Percentiles rank a stretch among this genome's conserved stretches.
Conservation (phyloP, 148 eudicot genomes). For the Camellia sinensis region DNA sequence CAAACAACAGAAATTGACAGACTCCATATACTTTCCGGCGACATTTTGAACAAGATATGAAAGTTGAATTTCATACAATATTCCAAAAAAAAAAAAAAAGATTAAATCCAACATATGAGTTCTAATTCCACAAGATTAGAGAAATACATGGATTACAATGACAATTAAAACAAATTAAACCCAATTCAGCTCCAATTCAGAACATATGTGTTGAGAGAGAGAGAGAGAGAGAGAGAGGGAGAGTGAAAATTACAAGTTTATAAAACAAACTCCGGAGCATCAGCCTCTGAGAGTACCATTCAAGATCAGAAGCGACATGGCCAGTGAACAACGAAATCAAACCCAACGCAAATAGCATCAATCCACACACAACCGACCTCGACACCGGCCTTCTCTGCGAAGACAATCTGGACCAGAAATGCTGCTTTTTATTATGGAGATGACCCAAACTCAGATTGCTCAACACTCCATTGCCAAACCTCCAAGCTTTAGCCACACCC, state of each 20-base stretch:
- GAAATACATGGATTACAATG: background rate
- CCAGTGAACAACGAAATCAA: slow-evolving; percentile 80
- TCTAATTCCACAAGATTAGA: background rate
- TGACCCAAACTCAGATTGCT: slow-evolving; percentile 18
- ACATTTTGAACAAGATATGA: background rate
- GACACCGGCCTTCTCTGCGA: slow-evolving; percentile 38
- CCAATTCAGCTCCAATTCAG: background rate
- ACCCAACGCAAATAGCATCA: slow-evolving; percentile 72
- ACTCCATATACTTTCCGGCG: background rate
- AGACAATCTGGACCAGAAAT: slow-evolving; percentile 32
- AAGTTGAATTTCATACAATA: background rate
- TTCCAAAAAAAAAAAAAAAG: background rate
- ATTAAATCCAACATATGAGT: background rate
- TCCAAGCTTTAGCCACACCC: slow-evolving; percentile 41
- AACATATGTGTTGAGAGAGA: background rate
- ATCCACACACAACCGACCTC: slow-evolving; percentile 72
- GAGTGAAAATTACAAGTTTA: slow-evolving; percentile 39
- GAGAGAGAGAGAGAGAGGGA: background rate
- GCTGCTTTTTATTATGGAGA: slow-evolving; percentile 26
- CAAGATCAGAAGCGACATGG: slow-evolving; percentile 82
- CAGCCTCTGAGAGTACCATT: slow-evolving; percentile 66
- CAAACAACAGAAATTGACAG: background rate
- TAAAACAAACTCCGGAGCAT: slow-evolving; percentile 42
- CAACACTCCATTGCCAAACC: slow-evolving; percentile 14
- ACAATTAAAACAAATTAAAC: background rate